Conservation (phyloP, 352 stramenopile genomes). For the Pelagophyceae sp. region DNA sequence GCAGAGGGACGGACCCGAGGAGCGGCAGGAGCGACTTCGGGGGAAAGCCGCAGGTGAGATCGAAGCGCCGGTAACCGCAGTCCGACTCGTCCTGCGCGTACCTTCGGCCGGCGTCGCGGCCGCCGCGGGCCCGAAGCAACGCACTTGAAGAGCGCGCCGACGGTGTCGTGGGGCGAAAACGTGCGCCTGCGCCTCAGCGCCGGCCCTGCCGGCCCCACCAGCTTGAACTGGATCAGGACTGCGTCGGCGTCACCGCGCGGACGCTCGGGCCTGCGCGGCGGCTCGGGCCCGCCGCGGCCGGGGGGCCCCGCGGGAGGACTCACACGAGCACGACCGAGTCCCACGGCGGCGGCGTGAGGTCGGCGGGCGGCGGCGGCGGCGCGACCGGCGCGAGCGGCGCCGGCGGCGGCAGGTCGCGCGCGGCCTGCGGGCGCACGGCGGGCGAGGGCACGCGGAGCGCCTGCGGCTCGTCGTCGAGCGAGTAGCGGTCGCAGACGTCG, state of each 20-base stretch:
- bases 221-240: background rate
- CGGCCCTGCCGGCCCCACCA: background rate
- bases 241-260: constrained; percentile 3
- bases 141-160: constrained; percentile 17
- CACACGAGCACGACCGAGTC: background rate
- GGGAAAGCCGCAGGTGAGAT: background rate
- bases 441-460: background rate
- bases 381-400: background rate
- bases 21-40: too few relatives aligned
- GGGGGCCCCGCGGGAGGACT: background rate
- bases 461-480: background rate
- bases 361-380: background rate
- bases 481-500: constrained; percentile 7
- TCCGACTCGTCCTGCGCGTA: too few relatives aligned
- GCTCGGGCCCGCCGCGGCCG: background rate
- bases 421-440: background rate
- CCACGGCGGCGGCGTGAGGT: background rate
- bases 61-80: too few relatives aligned
- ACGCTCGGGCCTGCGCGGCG: background rate
- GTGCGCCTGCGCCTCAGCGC: background rate
- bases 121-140: too few relatives aligned
- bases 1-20: too few relatives aligned
- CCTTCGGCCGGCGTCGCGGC: too few relatives aligned
- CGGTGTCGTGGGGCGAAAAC: background rate
- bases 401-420: background rate